Evolutionary conservation across 2,329 filamentous ascomycete genomes (phyloP).

Genomic region (Alternaria sp.): DNA sequence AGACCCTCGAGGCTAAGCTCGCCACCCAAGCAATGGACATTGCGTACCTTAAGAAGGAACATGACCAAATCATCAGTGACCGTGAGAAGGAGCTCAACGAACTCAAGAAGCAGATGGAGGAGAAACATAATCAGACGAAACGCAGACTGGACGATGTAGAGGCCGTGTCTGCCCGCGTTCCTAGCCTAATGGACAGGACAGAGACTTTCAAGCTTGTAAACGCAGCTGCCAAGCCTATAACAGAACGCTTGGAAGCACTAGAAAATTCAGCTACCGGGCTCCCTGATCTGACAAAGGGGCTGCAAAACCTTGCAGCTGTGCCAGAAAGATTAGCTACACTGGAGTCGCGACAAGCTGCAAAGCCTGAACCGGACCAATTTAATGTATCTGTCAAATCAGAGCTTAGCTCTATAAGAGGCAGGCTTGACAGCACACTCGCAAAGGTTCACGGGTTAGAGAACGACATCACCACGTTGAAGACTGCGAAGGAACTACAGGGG

Average conservation of each 20-base stretch:
- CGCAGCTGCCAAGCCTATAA: neutral
- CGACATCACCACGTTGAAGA: neutral
- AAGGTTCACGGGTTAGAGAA: neutral
- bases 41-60: constrained; percentile 12
- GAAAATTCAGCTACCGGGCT: neutral
- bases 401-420: neutral
- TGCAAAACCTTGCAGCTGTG: neutral
- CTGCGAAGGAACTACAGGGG: neutral
- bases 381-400: neutral
- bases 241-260: neutral
- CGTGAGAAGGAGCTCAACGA: neutral
- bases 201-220: neutral
- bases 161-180: neutral
- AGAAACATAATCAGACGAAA: neutral
- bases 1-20: constrained; percentile 1
- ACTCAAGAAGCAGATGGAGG: neutral
- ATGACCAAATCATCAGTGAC: constrained; percentile 4
- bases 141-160: neutral
- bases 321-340: neutral
- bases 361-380: neutral
- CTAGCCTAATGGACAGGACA: neutral
- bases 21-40: constrained; percentile 15
- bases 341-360: neutral
- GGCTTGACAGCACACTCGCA: neutral
- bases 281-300: neutral